A percentile compares a stretch with the other conserved stretches of the same genome.
These are phyloP conservation scores for Macrophomina pseudophaseolina DNA, from an alignment of 2,329 filamentous ascomycete genomes.

Conservation along the genomic window DNA sequence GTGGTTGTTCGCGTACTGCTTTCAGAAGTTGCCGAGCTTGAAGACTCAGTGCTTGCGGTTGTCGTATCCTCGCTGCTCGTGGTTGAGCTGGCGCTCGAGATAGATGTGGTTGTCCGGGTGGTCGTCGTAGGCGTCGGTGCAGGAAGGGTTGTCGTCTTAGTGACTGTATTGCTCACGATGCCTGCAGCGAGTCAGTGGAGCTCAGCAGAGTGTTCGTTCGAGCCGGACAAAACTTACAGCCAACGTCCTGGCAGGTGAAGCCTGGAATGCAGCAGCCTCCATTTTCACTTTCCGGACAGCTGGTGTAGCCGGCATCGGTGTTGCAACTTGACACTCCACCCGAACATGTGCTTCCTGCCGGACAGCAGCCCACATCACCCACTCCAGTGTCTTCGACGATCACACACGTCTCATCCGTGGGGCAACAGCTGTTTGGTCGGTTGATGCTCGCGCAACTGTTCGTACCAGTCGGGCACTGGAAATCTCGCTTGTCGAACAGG, in stretches of 20 bases:
- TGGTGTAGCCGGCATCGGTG: conserved; percentile 61
- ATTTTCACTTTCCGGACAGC: conserved; percentile 68
- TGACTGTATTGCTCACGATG: conserved; percentile 31
- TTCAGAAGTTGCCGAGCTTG: conserved; percentile 20
- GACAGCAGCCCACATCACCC: conserved; percentile 77
- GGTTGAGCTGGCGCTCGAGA: conserved; percentile 30
- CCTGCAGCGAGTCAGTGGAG: conserved; percentile 25
- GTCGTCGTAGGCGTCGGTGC: conserved; percentile 28
- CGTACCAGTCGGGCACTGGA: conserved; percentile 70
- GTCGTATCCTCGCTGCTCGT: conserved; percentile 10
- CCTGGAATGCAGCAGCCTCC: conserved; percentile 79
- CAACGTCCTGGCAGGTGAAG: conserved; percentile 70
- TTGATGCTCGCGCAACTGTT: conserved; percentile 67
- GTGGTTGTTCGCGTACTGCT: conserved; percentile 37
- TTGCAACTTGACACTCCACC: conserved; percentile 68
- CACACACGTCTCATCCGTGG: conserved; percentile 69
- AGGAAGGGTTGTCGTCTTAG: conserved; percentile 34
- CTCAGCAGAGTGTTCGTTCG: background rate
- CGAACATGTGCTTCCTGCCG: conserved; percentile 65
- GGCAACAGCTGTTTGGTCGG: conserved; percentile 75
- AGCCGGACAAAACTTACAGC: conserved; percentile 57
- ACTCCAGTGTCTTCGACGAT: conserved; percentile 65
- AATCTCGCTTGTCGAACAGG: conserved; percentile 60
- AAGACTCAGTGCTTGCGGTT: conserved; percentile 19
- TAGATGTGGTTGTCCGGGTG: conserved; percentile 16